phyloP scores from a whole-genome alignment of 2,329 filamentous ascomycete genomes.

The Penicillium sp. region DNA sequence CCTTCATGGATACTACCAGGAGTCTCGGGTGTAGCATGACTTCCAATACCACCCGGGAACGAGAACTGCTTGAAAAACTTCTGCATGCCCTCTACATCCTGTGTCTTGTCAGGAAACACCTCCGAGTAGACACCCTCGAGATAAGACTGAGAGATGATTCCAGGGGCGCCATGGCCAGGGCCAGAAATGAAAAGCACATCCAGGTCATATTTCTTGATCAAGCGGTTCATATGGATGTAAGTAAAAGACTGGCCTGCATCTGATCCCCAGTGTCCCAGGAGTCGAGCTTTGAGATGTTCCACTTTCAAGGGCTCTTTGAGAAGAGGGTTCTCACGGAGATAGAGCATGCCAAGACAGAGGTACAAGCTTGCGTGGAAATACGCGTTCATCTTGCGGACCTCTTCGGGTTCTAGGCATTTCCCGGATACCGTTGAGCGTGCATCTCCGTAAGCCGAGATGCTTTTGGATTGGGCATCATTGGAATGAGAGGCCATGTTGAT shows the following conservation, averaged over 20 bases:
- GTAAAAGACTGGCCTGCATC: constrained; percentile 80
- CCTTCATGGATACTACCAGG: constrained; percentile 77
- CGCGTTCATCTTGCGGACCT: constrained; percentile 67
- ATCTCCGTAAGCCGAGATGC: constrained; percentile 64
- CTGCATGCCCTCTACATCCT: constrained; percentile 68
- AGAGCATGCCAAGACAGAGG: constrained; percentile 77
- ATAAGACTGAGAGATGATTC: constrained; percentile 73
- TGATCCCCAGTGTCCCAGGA: constrained; percentile 77
- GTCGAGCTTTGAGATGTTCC: constrained; percentile 71
- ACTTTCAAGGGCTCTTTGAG: constrained; percentile 67
- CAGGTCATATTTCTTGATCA: constrained; percentile 78
- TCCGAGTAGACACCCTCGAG: constrained; percentile 77
- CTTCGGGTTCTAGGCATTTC: constrained; percentile 63
- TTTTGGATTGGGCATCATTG: constrained; percentile 48
- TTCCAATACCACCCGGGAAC: constrained; percentile 76
- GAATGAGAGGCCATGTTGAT: constrained; percentile 20
- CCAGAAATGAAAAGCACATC: constrained; percentile 73
- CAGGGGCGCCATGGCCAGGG: constrained; percentile 75
- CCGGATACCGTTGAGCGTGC: constrained; percentile 66
- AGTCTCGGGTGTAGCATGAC: constrained; percentile 76
- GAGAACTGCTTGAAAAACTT: constrained; percentile 82
- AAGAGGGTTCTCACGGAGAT: constrained; percentile 71
- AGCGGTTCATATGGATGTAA: constrained; percentile 77
- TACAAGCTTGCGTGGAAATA: constrained; percentile 76
- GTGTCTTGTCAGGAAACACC: constrained; percentile 72